A percentile compares a stretch with the other conserved stretches of the same genome.
phyloP scores from a whole-genome alignment of 208 protist genomes.

The Trypanosomatidae sp. region DNA sequence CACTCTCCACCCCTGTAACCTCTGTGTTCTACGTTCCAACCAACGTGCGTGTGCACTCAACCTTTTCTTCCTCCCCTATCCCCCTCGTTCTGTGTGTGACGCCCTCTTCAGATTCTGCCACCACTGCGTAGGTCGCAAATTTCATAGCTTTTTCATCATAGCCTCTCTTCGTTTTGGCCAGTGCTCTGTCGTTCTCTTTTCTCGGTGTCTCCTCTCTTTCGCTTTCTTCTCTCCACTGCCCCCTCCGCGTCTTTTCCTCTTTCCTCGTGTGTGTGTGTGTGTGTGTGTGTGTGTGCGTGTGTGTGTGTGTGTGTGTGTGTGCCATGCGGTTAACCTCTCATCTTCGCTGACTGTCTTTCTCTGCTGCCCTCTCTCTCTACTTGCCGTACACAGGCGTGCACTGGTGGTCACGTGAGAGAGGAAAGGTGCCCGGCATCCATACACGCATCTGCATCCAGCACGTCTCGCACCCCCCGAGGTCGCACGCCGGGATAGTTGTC shows the following conservation, averaged over 20 bases:
- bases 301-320: neutral
- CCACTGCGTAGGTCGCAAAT: too few relatives aligned
- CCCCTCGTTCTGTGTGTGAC: neutral
- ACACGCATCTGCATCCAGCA: too few relatives aligned
- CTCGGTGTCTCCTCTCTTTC: neutral
- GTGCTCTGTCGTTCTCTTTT: conserved; percentile 1
- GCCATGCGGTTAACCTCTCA: neutral
- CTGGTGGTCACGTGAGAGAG: conserved; percentile 10
- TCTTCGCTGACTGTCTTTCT: neutral
- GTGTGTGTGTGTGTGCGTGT: neutral
- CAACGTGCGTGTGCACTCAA: too few relatives aligned
- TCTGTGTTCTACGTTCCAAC: too few relatives aligned
- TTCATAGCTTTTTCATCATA: neutral
- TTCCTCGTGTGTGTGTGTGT: neutral
- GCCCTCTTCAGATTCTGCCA: too few relatives aligned
- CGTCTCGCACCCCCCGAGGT: too few relatives aligned
- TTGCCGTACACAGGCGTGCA: neutral
- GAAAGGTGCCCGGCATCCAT: neutral
- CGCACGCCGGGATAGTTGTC: neutral
- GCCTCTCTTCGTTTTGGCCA: conserved; percentile 6
- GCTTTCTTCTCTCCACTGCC: neutral
- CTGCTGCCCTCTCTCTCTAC: neutral
- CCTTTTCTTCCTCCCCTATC: too few relatives aligned
- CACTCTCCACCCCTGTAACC: neutral
- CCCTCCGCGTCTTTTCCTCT: neutral